Conservation (phyloP, 805 yeast genomes). For the Candida corydali region DNA sequence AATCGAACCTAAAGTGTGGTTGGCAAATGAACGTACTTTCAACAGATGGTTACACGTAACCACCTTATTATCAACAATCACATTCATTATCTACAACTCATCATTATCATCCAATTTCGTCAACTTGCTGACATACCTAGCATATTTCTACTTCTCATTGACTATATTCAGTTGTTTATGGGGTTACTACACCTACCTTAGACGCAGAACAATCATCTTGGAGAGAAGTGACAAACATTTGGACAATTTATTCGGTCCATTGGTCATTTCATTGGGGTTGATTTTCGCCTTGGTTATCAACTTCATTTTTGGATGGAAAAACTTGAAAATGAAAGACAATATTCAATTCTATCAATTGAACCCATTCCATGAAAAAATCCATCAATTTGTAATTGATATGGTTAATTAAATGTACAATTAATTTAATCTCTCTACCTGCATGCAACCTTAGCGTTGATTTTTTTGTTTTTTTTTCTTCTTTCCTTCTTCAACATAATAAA, state of each 20-base stretch:
- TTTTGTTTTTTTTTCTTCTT: no score
- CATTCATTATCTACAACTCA: constrained; percentile 79
- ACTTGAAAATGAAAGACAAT: constrained; percentile 17
- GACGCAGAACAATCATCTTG: constrained; percentile 67
- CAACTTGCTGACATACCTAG: constrained; percentile 60
- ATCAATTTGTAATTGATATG: constrained; percentile 28
- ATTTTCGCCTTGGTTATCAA: constrained; percentile 64
- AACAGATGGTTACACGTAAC: constrained; percentile 93
- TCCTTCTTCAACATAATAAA: constrained; percentile 1
- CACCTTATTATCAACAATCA: constrained; percentile 74
- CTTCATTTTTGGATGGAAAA: constrained; percentile 58
- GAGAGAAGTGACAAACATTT: constrained; percentile 83
- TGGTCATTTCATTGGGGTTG: constrained; percentile 69
- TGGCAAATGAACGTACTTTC: constrained; percentile 96
- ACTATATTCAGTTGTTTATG: constrained; percentile 82
- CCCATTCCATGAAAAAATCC: constrained; percentile 31
- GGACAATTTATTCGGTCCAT: constrained; percentile 88
- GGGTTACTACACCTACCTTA: constrained; percentile 79
- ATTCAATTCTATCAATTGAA: constrained; percentile 27
- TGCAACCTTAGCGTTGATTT: no score
- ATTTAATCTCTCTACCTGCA: no score
- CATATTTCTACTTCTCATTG: constrained; percentile 74
- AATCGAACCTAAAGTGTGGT: constrained; percentile 97
- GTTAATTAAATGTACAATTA: constrained; percentile 14
- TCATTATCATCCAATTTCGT: constrained; percentile 63